Evolutionary conservation across 2,329 filamentous ascomycete genomes (phyloP).

Genomic region (Pseudocercospora pini-densiflorae): DNA sequence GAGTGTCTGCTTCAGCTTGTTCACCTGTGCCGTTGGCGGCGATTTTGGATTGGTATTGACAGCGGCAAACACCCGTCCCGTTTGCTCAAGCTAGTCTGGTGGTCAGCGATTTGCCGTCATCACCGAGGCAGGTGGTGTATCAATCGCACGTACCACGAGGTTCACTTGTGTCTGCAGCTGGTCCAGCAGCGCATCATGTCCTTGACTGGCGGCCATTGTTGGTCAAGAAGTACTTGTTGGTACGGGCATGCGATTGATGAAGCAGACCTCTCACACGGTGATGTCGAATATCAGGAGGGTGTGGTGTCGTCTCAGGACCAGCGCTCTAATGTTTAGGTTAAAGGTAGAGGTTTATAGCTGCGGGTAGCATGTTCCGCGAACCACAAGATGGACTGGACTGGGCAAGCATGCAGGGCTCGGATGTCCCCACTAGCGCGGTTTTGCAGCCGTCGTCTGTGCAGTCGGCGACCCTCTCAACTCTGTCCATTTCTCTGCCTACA

Average conservation of each 20-base stretch:
- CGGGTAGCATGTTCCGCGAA: background rate
- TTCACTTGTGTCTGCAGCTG: conserved; percentile 54
- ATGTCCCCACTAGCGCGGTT: background rate
- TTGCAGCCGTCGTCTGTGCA: background rate
- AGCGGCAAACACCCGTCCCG: conserved; percentile 51
- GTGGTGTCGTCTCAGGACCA: background rate
- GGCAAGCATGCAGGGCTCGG: background rate
- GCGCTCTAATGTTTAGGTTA: conserved; percentile 1
- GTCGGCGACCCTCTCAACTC: background rate
- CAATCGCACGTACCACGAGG: conserved; percentile 45
- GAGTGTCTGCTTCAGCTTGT: conserved; percentile 44
- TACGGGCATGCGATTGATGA: background rate
- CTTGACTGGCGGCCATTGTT: conserved; percentile 12
- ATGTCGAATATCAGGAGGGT: background rate
- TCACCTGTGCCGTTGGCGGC: conserved; percentile 36
- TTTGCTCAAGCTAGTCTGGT: conserved; percentile 45
- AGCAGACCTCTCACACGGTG: background rate
- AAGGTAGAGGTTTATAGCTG: background rate
- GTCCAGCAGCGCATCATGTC: conserved; percentile 43
- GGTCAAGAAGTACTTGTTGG: background rate
- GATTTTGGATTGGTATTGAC: conserved; percentile 37
- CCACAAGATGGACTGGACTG: background rate
- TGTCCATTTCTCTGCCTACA: background rate
- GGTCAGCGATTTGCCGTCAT: conserved; percentile 13
- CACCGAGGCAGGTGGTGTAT: background rate